Base-by-base conservation (phyloP, 805 yeast species). In the Tetrapisispora taiwanensis region DNA sequence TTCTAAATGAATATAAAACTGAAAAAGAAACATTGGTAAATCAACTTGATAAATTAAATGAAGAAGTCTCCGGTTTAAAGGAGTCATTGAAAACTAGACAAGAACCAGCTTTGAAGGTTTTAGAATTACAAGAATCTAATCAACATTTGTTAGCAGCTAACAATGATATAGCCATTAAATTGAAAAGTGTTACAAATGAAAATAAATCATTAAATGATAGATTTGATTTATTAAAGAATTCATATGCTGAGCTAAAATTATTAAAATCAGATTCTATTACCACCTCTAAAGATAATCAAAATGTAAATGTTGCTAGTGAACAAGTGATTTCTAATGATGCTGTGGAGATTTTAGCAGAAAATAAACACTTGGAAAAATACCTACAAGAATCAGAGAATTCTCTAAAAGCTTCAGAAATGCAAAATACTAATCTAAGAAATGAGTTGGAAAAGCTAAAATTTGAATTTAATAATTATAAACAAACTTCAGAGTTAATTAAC, bases 111-210 rank as follows among this genome's bases (percentile, higher is more conserved):
- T 13, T 30, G 4, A 22, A 34, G 10, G 26, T 35, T 18, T 28
- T 34, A 13, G 34, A 38, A 14, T 10, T 38, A 13, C 41, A 38
- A 30, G 18, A 18, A 38, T 4, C 30, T 7, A 37, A 37, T 28
- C 31, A 27, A 9, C 9, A 17, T 18, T 18, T 37, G 9, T 27
- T 28, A 18, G 7, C 5, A 27, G 15, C 26, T n/a, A 27, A 26
- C 13, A 37, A 37, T 37, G 17, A 37, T 4, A 19, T 37, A 17
- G 15, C 40, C 6, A 28, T 28, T 2, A 28, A 26, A 10, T 17
- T 72, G 31, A 61, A 66, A 13, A 55, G 64, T 44, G 48, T 72
- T 3, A 70, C 66, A 45, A 49, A 60, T 14, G 84, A 79, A 58
- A 70, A 67, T 41, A 65, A 59, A 6, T 74, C 73, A 46, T 51